Percentiles rank a stretch among this genome's conserved stretches.
Evolutionary conservation across 1,284 basidiomycete genomes (phyloP).

Genomic region (Cryptococcus jaspeensis): DNA sequence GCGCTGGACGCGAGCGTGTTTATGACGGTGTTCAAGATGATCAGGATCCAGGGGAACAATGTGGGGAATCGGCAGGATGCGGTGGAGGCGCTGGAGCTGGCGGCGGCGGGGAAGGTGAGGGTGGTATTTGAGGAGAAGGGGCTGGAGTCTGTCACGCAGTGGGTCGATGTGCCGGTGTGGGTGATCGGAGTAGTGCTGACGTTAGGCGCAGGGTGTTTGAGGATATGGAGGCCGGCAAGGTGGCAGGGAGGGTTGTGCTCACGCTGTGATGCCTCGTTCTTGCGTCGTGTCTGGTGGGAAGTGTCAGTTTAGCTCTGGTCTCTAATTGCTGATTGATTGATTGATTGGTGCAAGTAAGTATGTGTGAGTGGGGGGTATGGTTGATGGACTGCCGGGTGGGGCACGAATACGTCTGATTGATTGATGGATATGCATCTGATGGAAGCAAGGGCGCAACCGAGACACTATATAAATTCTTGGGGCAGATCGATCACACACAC

Average conservation of each 20-base stretch:
- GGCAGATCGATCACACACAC: too few species aligned
- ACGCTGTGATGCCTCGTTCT: too few species aligned
- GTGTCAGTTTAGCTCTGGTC: too few species aligned
- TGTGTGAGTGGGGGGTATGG: too few species aligned
- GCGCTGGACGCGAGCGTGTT: conserved; percentile 67
- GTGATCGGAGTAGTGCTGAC: conserved; percentile 1
- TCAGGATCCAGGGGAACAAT: conserved; percentile 70
- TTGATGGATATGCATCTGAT: too few species aligned
- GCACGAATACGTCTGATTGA: too few species aligned
- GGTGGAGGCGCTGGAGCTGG: conserved; percentile 68
- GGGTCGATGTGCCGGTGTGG: neutral
- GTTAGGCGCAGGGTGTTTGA: conserved; percentile 14
- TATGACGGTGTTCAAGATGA: conserved; percentile 69
- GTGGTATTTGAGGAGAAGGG: conserved; percentile 53
- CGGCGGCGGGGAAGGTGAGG: conserved; percentile 65
- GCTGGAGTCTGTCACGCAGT: conserved; percentile 16
- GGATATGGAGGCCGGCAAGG: conserved; percentile 20
- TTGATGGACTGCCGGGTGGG: too few species aligned
- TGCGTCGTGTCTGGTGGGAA: too few species aligned
- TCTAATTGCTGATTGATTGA: too few species aligned
- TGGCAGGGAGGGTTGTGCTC: conserved; percentile 19
- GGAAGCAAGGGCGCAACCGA: too few species aligned
- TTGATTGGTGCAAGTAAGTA: too few species aligned
- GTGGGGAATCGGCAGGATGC: conserved; percentile 73
- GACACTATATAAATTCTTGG: too few species aligned